phyloP scores from a whole-genome alignment of 352 stramenopile genomes.

The Phytophthora sansomeana region DNA sequence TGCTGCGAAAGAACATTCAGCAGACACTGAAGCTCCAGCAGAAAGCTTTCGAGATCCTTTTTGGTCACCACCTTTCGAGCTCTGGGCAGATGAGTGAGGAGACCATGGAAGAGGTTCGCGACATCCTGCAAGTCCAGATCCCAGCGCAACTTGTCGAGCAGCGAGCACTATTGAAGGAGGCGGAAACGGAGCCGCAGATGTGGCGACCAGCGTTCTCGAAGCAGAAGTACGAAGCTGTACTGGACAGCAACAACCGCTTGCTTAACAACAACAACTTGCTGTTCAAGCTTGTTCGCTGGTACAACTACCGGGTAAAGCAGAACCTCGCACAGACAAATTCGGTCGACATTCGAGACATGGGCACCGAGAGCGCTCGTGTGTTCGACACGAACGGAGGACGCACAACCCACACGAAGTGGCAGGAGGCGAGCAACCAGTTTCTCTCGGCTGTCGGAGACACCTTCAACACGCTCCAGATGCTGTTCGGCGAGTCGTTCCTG shows the following conservation, averaged over 20 bases:
- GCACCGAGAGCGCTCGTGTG: conserved; percentile 21
- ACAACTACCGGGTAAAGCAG: conserved; percentile 67
- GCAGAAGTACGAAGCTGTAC: conserved; percentile 76
- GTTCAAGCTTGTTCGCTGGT: conserved; percentile 85
- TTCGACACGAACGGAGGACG: conserved; percentile 34
- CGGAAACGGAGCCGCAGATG: conserved; percentile 66
- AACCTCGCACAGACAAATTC: conserved; percentile 46
- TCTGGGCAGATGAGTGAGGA: conserved; percentile 58
- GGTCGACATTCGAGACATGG: conserved; percentile 62
- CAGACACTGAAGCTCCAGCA: conserved; percentile 73
- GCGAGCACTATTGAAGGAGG: conserved; percentile 65
- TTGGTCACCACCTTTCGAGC: conserved; percentile 73
- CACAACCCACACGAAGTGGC: conserved; percentile 60
- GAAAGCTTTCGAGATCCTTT: conserved; percentile 69
- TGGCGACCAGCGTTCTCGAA: conserved; percentile 79
- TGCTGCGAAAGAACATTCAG: conserved; percentile 81
- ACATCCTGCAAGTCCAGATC: conserved; percentile 67
- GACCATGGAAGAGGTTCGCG: conserved; percentile 62
- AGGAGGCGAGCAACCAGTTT: conserved; percentile 60
- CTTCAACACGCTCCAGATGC: conserved; percentile 74
- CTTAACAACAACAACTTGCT: conserved; percentile 88
- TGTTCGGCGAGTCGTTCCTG: conserved; percentile 79
- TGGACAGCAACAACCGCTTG: conserved; percentile 66
- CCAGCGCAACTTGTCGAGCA: conserved; percentile 68
- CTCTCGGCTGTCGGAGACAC: conserved; percentile 61